Base-by-base conservation (phyloP, 2,329 filamentous ascomycete genomes). In the Helotiales sp. region DNA sequence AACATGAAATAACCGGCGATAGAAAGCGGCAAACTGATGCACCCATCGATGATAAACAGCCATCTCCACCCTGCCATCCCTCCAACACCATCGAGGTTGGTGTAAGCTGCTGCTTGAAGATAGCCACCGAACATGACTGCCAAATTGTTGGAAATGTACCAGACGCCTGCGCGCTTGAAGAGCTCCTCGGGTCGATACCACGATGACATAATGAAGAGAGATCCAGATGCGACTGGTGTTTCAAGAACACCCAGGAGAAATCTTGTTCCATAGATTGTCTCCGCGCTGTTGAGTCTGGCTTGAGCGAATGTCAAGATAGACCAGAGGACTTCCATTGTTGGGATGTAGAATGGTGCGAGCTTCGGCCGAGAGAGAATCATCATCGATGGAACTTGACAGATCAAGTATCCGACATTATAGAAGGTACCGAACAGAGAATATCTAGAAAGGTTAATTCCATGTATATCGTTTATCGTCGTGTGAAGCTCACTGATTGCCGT, bases 201-300 rank as follows among this genome's bases (percentile, higher is more conserved):
- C 1, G 65, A 68, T 6, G 58, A 57, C 32, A 69, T 20, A 17
- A 69, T 49, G 37, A 59, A 64, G 13, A 67, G 50, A 17, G 63
- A 65, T 20, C 68, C 63, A 32, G 68, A 62, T 13, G 63, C 59
- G 8, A 68, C 65, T 20, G 68, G 65, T 5, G 65, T 82, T 73
- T 88, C 86, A 45, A 86, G 81, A 0, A 86, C 73, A 59, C 86
- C 86, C 22, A 87, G 80, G 40, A 86, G 78, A 65, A 87, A 84
- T 10, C 87, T 81, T 0, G 88, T 77, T 1, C 81, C 81, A 20
- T 83, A 83, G 26, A 83, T 78, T 15, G 81, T 76, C 5, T 71
- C 8, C 5, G 59, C 63, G 54, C 64, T 70, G 7, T 55, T 28
- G 11, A 70, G 43, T 55, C 61, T 45, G 20, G 57, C 32, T 43